phyloP scores from a whole-genome alignment of 2,329 filamentous ascomycete species.

The Botryosphaeria dothidea region DNA sequence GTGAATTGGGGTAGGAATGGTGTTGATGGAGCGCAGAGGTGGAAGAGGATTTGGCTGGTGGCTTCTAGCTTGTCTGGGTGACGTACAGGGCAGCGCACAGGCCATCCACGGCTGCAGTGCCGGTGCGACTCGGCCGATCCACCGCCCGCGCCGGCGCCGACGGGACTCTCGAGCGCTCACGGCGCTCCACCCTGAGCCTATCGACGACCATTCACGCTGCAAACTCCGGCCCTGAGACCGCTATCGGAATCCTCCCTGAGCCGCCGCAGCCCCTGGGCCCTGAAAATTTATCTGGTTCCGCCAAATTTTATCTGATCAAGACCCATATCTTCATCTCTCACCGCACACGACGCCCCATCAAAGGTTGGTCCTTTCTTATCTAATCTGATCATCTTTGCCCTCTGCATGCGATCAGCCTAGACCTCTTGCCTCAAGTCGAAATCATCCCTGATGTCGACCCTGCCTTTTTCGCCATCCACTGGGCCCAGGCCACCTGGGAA shows the following conservation, averaged over 20 bases:
- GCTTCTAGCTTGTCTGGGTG: conserved; percentile 1
- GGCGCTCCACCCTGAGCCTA: neutral
- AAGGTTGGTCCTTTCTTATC: neutral
- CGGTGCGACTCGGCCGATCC: conserved; percentile 7
- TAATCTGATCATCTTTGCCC: conserved; percentile 13
- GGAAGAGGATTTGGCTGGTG: neutral
- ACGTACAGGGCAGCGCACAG: conserved; percentile 4
- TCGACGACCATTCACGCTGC: conserved; percentile 1
- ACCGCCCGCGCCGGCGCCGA: conserved; percentile 7
- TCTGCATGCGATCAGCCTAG: neutral
- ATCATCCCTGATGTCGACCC: neutral
- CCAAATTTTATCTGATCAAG: neutral
- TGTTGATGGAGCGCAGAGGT: neutral
- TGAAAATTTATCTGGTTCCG: conserved; percentile 4
- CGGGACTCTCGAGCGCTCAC: neutral
- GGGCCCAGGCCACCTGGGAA: neutral
- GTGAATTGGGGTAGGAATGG: conserved; percentile 5
- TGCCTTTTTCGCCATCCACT: neutral
- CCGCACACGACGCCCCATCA: neutral
- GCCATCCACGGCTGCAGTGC: neutral
- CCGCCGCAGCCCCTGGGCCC: neutral
- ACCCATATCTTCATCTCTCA: neutral
- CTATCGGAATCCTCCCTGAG: conserved; percentile 4
- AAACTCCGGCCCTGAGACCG: neutral
- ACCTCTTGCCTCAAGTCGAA: too few relatives aligned